phyloP scores from a whole-genome alignment of 1,139 yeast species.

The Sugiyamaella pinicola region DNA sequence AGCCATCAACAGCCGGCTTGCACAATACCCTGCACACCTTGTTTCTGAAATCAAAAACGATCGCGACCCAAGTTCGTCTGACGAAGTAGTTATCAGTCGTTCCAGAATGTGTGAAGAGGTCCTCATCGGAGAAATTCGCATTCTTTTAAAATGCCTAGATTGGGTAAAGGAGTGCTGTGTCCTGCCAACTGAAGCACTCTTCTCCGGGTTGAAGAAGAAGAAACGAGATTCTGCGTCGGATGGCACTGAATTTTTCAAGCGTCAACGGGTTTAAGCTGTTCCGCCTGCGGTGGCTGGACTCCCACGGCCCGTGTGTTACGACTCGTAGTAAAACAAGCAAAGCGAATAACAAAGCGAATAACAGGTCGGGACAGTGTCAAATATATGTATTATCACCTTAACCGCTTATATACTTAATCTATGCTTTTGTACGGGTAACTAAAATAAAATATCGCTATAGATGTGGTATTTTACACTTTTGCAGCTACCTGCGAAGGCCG shows the following conservation, averaged over 20 bases:
- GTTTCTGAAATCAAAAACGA: slow-evolving; percentile 23
- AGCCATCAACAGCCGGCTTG: slow-evolving; percentile 29
- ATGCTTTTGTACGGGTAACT: slow-evolving; percentile 4
- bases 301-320: too few species aligned
- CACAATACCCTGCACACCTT: slow-evolving; percentile 27
- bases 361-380: too few species aligned
- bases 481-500: slow-evolving; percentile 11
- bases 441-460: neutral
- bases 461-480: slow-evolving; percentile 13
- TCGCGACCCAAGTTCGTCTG: slow-evolving; percentile 19
- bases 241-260: slow-evolving; percentile 3
- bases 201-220: slow-evolving; percentile 10
- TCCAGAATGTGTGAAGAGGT: slow-evolving; percentile 35
- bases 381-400: neutral
- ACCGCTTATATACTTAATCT: slow-evolving; percentile 3
- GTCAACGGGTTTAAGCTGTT: slow-evolving; percentile 1
- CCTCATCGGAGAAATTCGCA: slow-evolving; percentile 34
- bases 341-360: too few species aligned
- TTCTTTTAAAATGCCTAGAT: slow-evolving; percentile 27
- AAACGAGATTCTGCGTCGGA: neutral
- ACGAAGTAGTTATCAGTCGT: slow-evolving; percentile 29
- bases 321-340: too few species aligned
- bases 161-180: slow-evolving; percentile 28
- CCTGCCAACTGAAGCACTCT: slow-evolving; percentile 12
- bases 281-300: too few species aligned